Evolutionary conservation across 768 basidiomycete species (phyloP).

Genomic region (Macrolepiota albuminosa): DNA sequence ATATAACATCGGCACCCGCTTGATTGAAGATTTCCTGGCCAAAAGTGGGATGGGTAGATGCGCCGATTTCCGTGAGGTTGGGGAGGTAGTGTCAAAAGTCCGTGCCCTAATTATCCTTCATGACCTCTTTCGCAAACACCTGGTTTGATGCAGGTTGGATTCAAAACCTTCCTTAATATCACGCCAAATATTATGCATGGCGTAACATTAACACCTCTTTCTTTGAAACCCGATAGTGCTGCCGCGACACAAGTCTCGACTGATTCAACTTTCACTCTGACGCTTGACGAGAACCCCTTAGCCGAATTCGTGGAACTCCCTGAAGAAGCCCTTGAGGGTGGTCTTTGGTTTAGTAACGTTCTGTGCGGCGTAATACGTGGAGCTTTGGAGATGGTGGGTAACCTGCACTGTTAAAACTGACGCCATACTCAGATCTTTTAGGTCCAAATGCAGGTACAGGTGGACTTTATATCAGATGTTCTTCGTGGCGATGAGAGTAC

Average conservation of each 20-base stretch:
- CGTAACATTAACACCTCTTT: conserved; percentile 42
- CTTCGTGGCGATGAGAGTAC: conserved; percentile 92
- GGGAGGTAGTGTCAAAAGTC: conserved; percentile 94
- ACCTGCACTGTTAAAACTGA: not conserved
- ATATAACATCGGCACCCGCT: conserved; percentile 92
- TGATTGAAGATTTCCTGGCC: conserved; percentile 97
- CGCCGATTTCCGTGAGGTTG: conserved; percentile 89
- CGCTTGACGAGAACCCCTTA: conserved; percentile 92
- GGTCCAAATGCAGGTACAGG: conserved; percentile 96
- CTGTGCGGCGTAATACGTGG: conserved; percentile 92
- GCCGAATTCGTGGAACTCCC: conserved; percentile 97
- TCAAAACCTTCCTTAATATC: conserved; percentile 96
- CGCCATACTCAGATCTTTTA: conserved; percentile 24
- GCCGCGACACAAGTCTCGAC: conserved; percentile 36
- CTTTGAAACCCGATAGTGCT: conserved; percentile 43
- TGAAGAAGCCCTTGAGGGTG: conserved; percentile 87
- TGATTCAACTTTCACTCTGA: conserved; percentile 73
- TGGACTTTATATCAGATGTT: conserved; percentile 83
- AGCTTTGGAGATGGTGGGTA: conserved; percentile 89
- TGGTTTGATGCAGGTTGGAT: conserved; percentile 68
- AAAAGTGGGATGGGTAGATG: conserved; percentile 90
- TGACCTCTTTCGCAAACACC: not conserved
- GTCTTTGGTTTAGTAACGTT: conserved; percentile 96
- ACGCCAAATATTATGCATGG: conserved; percentile 78
- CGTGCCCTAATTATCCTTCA: conserved; percentile 14